Evolutionary conservation across 1,284 basidiomycete genomes (phyloP).

Genomic region (Malassezia yamatoensis): DNA sequence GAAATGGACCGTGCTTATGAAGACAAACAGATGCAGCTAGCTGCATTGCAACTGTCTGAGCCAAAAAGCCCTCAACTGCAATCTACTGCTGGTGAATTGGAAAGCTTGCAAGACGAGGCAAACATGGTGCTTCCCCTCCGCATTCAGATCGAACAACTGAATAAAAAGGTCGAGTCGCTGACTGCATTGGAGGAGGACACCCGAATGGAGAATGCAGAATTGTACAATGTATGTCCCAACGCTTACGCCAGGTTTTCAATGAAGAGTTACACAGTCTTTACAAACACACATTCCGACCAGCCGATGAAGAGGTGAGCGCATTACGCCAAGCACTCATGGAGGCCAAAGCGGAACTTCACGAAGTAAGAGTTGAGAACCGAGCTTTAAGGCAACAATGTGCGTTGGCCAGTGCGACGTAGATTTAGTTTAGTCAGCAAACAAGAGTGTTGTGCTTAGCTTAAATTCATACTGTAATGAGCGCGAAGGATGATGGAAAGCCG

Average conservation of each 20-base stretch:
- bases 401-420: not conserved
- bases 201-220: conserved; percentile 41
- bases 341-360: conserved; percentile 26
- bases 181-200: conserved; percentile 38
- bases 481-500: not conserved
- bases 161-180: conserved; percentile 32
- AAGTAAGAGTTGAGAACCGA: conserved; percentile 24
- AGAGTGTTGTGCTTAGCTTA: not conserved
- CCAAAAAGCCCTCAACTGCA: conserved; percentile 3
- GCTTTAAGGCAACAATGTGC: conserved; percentile 8
- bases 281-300: conserved; percentile 34
- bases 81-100: conserved; percentile 6
- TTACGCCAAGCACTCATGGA: conserved; percentile 28
- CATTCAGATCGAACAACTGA: conserved; percentile 24
- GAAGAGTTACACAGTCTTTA: conserved; percentile 44
- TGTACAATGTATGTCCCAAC: conserved; percentile 27
- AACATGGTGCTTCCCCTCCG: conserved; percentile 14
- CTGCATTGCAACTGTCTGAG: conserved; percentile 15
- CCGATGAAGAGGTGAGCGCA: conserved; percentile 24
- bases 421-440: not conserved
- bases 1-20: conserved; percentile 15
- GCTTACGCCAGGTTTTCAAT: conserved; percentile 25
- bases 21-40: conserved; percentile 17
- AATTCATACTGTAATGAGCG: not conserved
- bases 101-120: conserved; percentile 7